A percentile compares a stretch with the other conserved stretches of the same genome.
phyloP scores from a whole-genome alignment of 495 filamentous ascomycete species.

The Schizothecium vesticola region DNA sequence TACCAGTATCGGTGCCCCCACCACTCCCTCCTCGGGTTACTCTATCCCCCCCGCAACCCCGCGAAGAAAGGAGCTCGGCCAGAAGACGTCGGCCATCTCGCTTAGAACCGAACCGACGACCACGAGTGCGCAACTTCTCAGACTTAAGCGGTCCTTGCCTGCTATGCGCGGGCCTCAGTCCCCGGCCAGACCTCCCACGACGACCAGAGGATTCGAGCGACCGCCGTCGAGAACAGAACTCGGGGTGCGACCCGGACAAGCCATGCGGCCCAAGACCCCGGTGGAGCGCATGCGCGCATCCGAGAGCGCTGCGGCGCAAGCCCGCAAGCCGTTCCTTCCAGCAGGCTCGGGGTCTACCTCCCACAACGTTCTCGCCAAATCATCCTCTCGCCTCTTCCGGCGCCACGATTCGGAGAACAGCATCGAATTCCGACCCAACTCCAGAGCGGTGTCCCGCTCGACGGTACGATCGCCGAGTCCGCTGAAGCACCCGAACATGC shows the following conservation, averaged over 20 bases:
- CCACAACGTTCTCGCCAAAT: conserved; percentile 71
- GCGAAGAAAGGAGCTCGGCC: conserved; percentile 51
- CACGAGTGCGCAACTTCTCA: conserved; percentile 67
- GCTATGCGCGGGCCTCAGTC: conserved; percentile 57
- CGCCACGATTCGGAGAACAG: conserved; percentile 67
- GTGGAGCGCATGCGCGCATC: conserved; percentile 53
- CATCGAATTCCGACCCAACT: conserved; percentile 50
- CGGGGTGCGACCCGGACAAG: conserved; percentile 31
- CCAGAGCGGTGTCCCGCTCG: conserved; percentile 50
- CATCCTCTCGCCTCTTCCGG: conserved; percentile 56
- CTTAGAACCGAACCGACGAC: conserved; percentile 58
- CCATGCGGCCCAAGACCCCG: conserved; percentile 64
- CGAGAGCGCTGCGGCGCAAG: conserved; percentile 48
- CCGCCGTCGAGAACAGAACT: conserved; percentile 43
- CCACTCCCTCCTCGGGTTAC: conserved; percentile 49
- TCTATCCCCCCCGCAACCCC: conserved; percentile 55
- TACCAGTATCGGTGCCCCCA: conserved; percentile 45
- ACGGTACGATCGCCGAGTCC: conserved; percentile 54
- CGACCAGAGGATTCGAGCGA: conserved; percentile 43
- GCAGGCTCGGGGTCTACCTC: conserved; percentile 72
- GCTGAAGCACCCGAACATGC: conserved; percentile 32
- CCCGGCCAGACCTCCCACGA: conserved; percentile 34
- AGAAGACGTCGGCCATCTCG: conserved; percentile 50
- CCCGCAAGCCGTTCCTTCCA: conserved; percentile 71
- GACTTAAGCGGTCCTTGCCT: conserved; percentile 83